Percentiles rank a stretch among this genome's conserved stretches.
phyloP scores from a whole-genome alignment of 2,329 filamentous ascomycete species.

The Paradendryphiella salina region DNA sequence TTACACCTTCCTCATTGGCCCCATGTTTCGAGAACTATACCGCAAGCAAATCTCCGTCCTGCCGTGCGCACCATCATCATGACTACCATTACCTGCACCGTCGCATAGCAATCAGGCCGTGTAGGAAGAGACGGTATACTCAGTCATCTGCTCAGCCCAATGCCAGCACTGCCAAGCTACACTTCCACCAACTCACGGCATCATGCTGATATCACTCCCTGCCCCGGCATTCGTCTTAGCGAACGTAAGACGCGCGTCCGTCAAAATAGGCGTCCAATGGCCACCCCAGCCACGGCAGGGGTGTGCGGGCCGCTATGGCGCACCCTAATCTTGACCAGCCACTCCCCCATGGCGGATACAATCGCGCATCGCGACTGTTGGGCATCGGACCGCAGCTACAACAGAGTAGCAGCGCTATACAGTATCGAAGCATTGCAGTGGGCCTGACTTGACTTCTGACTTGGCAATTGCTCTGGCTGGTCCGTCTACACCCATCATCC shows the following conservation, averaged over 20 bases:
- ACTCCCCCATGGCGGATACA: not conserved
- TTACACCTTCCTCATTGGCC: slow-evolving; percentile 15
- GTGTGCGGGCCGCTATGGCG: slow-evolving; percentile 15
- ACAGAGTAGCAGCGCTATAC: not conserved
- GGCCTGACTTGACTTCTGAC: not conserved
- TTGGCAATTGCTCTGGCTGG: not conserved
- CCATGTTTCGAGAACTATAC: slow-evolving; percentile 17
- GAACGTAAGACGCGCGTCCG: slow-evolving; percentile 22
- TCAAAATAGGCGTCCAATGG: slow-evolving; percentile 11
- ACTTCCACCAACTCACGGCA: not conserved
- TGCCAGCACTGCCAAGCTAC: not conserved
- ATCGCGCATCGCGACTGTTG: not conserved
- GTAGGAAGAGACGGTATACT: too few species aligned
- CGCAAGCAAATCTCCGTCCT: slow-evolving; percentile 2
- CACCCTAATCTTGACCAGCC: slow-evolving; percentile 5
- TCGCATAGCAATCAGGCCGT: not conserved
- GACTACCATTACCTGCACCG: not conserved
- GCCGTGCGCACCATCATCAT: not conserved
- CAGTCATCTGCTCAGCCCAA: not conserved
- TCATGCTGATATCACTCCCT: slow-evolving; percentile 7
- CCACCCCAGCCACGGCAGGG: slow-evolving; percentile 4
- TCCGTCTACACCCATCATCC: not conserved
- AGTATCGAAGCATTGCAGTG: not conserved
- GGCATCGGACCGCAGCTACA: not conserved
- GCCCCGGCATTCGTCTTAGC: not conserved